Conservation (phyloP, 1,284 basidiomycete species). For the Cutaneotrichosporon mucoides region DNA sequence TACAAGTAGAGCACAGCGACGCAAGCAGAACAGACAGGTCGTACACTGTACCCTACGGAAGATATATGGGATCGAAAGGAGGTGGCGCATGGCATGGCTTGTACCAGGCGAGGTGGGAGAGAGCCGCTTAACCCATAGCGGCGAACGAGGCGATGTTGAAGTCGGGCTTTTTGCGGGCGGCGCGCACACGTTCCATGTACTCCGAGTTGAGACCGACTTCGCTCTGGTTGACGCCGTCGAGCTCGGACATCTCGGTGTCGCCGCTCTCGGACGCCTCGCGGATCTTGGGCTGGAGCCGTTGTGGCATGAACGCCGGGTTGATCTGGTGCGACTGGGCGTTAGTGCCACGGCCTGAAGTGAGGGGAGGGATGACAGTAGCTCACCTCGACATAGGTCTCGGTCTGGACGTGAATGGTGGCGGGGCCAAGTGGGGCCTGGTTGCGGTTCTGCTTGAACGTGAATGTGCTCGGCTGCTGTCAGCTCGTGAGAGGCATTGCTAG, state of each 20-base stretch:
- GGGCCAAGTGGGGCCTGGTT: slow-evolving; percentile 6
- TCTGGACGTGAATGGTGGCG: slow-evolving; percentile 29
- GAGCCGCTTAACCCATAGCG: slow-evolving; percentile 8
- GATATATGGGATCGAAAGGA: background rate
- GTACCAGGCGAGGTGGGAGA: background rate
- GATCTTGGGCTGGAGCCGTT: slow-evolving; percentile 19
- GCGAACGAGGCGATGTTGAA: slow-evolving; percentile 10
- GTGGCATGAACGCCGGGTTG: slow-evolving; percentile 14
- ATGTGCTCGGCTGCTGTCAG: slow-evolving; percentile 18
- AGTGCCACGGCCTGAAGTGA: too few species aligned
- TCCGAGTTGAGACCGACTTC: slow-evolving; percentile 16
- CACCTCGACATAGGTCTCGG: slow-evolving; percentile 30
- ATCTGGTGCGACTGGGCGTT: slow-evolving; percentile 13
- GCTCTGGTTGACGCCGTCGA: slow-evolving; percentile 12
- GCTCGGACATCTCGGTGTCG: slow-evolving; percentile 10
- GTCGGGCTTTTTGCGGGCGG: slow-evolving; percentile 5
- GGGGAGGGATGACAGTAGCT: background rate
- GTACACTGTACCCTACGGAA: too few species aligned
- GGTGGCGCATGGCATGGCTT: background rate
- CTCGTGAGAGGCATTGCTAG: too few species aligned
- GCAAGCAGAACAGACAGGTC: too few species aligned
- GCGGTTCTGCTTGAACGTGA: slow-evolving; percentile 5
- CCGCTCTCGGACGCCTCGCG: slow-evolving; percentile 17
- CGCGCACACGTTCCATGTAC: slow-evolving; percentile 13
- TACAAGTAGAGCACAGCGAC: too few species aligned